Percentiles rank a stretch among this genome's conserved stretches.
Conservation (phyloP, 2,329 filamentous ascomycete genomes). For the Cladosporium velox region DNA sequence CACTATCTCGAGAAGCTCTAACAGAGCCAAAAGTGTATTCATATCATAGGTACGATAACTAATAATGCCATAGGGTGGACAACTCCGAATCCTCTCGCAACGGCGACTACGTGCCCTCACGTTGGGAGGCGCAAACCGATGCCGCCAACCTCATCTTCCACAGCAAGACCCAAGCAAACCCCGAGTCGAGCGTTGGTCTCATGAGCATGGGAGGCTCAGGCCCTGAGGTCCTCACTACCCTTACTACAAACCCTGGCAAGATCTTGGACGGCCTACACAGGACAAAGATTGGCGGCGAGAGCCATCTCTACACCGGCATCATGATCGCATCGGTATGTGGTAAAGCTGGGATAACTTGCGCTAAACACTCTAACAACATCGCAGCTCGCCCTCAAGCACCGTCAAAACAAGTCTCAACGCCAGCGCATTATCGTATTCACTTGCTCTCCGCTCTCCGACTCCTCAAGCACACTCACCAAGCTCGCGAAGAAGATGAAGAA, state of each 20-base stretch:
- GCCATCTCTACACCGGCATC: slow-evolving; percentile 88
- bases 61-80: slow-evolving; percentile 65
- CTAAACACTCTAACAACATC: slow-evolving; percentile 23
- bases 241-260: slow-evolving; percentile 95
- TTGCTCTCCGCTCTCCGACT: slow-evolving; percentile 87
- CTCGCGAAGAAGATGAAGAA: slow-evolving; percentile 99
- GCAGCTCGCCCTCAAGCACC: slow-evolving; percentile 93
- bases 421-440: slow-evolving; percentile 97
- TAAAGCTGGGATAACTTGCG: background rate
- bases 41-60: no score
- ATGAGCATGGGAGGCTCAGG: slow-evolving; percentile 99
- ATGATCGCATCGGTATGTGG: slow-evolving; percentile 85
- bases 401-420: slow-evolving; percentile 94
- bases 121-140: slow-evolving; percentile 95
- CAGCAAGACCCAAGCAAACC: slow-evolving; percentile 90
- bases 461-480: slow-evolving; percentile 83
- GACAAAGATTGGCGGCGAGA: slow-evolving; percentile 88
- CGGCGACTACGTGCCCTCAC: slow-evolving; percentile 85
- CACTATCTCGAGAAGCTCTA: background rate
- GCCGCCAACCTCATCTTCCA: slow-evolving; percentile 94
- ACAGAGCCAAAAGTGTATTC: no score
- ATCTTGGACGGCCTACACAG: slow-evolving; percentile 89
- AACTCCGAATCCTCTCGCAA: slow-evolving; percentile 99
- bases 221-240: slow-evolving; percentile 94
- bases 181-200: slow-evolving; percentile 93